Percentiles rank a stretch among this genome's conserved stretches.
phyloP scores from a whole-genome alignment of 495 filamentous ascomycete genomes.

The Extremus antarcticus region DNA sequence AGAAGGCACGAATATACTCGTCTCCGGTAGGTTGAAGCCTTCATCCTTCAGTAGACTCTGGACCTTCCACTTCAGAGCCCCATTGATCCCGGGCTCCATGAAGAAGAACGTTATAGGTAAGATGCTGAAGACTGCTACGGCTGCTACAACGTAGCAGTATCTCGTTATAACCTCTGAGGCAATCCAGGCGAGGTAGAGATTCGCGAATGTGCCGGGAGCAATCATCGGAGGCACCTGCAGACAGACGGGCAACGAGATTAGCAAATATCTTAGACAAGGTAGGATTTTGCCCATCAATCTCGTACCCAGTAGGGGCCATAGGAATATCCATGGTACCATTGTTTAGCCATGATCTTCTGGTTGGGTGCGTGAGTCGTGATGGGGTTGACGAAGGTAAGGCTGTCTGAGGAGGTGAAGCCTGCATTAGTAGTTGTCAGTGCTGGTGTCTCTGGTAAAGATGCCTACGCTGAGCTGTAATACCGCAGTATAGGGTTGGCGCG shows the following conservation, averaged over 20 bases:
- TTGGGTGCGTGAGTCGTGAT: slow-evolving; percentile 19
- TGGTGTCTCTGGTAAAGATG: neutral
- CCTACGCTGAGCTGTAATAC: slow-evolving; percentile 14
- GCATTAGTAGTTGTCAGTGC: neutral
- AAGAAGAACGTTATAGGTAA: slow-evolving; percentile 25
- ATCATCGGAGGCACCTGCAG: slow-evolving; percentile 22
- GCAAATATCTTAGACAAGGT: neutral
- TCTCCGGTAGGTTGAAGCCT: slow-evolving; percentile 20
- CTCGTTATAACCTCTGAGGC: neutral
- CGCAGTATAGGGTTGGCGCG: slow-evolving; percentile 12
- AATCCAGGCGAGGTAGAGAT: slow-evolving; percentile 16
- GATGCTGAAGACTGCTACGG: slow-evolving; percentile 19
- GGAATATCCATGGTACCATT: slow-evolving; percentile 27
- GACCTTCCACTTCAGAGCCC: slow-evolving; percentile 27
- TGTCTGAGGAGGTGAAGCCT: slow-evolving; percentile 17
- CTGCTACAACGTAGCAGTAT: slow-evolving; percentile 12
- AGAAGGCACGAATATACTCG: slow-evolving; percentile 12
- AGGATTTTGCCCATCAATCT: neutral
- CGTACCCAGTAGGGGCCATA: slow-evolving; percentile 23
- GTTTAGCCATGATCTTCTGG: slow-evolving; percentile 23
- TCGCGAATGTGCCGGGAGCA: slow-evolving; percentile 18
- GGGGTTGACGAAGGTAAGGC: slow-evolving; percentile 16
- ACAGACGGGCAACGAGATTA: neutral
- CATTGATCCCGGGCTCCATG: slow-evolving; percentile 27
- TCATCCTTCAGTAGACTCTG: slow-evolving; percentile 25